phyloP scores from a whole-genome alignment of 352 stramenopile genomes.

The Saprolegnia diclina region DNA sequence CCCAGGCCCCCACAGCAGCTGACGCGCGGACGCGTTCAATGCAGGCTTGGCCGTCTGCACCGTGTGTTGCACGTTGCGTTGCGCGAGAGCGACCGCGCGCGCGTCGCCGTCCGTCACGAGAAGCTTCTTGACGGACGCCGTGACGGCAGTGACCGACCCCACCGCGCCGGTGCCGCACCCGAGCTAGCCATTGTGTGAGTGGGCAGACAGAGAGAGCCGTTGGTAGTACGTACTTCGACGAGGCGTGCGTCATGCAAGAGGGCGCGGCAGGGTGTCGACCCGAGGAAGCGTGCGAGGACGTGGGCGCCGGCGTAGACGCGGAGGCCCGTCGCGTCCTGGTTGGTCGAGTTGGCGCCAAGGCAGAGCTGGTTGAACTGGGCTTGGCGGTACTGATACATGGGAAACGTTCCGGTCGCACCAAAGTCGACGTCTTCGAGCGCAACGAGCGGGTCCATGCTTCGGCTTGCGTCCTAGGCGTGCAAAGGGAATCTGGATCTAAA shows the following conservation, averaged over 20 bases:
- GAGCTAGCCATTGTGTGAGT: not conserved
- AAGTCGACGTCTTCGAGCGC: slow-evolving; percentile 12
- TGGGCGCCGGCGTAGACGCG: slow-evolving; percentile 22
- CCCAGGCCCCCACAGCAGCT: not conserved
- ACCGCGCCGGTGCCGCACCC: slow-evolving; percentile 16
- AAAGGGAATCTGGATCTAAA: not conserved
- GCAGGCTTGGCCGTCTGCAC: not conserved
- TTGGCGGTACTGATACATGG: slow-evolving; percentile 14
- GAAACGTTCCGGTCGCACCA: slow-evolving; percentile 14
- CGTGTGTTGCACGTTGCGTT: slow-evolving; percentile 4
- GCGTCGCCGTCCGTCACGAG: slow-evolving; percentile 14
- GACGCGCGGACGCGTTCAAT: not conserved
- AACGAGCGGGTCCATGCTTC: not conserved
- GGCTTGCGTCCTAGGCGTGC: not conserved
- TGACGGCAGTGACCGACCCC: slow-evolving; percentile 3
- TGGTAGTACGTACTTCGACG: not conserved
- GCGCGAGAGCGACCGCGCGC: not conserved
- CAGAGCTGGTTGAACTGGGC: slow-evolving; percentile 19
- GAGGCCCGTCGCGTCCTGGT: slow-evolving; percentile 8
- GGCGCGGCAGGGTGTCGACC: not conserved
- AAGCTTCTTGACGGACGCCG: not conserved
- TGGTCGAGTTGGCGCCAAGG: slow-evolving; percentile 11
- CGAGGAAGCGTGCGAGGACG: slow-evolving; percentile 19
- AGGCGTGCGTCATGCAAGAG: slow-evolving; percentile 4
- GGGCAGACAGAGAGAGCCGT: not conserved